Evolutionary conservation across 2,329 filamentous ascomycete species (phyloP).

Genomic region (Sporothrix euskadiensis): DNA sequence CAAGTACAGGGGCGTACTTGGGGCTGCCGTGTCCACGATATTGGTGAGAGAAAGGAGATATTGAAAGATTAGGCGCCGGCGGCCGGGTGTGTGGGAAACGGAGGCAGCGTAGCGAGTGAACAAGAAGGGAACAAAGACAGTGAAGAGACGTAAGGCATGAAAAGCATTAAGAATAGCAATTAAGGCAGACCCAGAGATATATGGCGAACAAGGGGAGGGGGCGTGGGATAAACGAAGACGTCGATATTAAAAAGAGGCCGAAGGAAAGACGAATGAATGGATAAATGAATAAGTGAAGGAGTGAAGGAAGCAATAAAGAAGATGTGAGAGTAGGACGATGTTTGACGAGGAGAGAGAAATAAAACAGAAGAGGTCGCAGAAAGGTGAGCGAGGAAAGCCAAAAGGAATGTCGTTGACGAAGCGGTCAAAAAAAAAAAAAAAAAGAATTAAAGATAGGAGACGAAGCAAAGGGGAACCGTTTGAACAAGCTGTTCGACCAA

Average conservation of each 20-base stretch:
- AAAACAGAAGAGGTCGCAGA: constrained; percentile 16
- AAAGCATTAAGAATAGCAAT: constrained; percentile 29
- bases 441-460: constrained; percentile 12
- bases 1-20: not conserved
- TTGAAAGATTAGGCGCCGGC: constrained; percentile 23
- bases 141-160: constrained; percentile 28
- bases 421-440: not conserved
- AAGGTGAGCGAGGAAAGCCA: not conserved
- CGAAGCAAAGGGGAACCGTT: constrained; percentile 13
- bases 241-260: constrained; percentile 12
- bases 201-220: constrained; percentile 23
- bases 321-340: not conserved
- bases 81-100: constrained; percentile 20
- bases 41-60: not conserved
- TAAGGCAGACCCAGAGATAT: constrained; percentile 21
- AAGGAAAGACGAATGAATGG: not conserved
- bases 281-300: not conserved
- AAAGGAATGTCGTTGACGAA: constrained; percentile 14
- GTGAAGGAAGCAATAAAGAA: not conserved
- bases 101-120: constrained; percentile 23
- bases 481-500: not conserved
- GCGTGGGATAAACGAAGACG: constrained; percentile 17
- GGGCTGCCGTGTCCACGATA: constrained; percentile 19
- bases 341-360: not conserved
- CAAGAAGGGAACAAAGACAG: not conserved